phyloP scores from a whole-genome alignment of 768 basidiomycete species.

The Wakefieldia striispora region DNA sequence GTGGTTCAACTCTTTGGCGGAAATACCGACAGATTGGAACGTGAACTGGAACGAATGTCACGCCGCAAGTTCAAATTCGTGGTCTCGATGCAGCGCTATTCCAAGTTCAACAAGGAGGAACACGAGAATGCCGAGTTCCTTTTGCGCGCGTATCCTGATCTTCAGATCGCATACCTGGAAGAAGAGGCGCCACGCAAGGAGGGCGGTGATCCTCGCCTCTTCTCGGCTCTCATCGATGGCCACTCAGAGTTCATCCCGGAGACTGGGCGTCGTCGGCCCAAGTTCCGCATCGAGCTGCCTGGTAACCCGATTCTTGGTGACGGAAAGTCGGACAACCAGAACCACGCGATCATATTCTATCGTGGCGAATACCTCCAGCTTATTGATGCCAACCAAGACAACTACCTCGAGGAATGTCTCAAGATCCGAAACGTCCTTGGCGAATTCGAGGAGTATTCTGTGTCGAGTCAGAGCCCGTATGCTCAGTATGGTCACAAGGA shows the following conservation, averaged over 20 bases:
- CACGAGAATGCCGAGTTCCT: conserved; percentile 99
- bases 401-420: conserved; percentile 98
- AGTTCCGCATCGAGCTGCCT: conserved; percentile 97
- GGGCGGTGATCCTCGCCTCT: conserved; percentile 92
- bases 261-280: conserved; percentile 85
- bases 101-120: conserved; percentile 99
- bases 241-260: conserved; percentile 94
- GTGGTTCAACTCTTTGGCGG: conserved; percentile 97
- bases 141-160: conserved; percentile 94
- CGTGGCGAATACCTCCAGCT: conserved; percentile 99
- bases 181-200: conserved; percentile 94
- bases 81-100: conserved; percentile 98
- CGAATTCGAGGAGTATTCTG: conserved; percentile 92
- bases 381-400: conserved; percentile 99
- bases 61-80: conserved; percentile 99
- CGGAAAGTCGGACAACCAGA: conserved; percentile 99
- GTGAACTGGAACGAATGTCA: conserved; percentile 96
- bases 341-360: conserved; percentile 99
- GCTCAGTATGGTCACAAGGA: conserved; percentile 87
- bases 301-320: conserved; percentile 99
- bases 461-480: conserved; percentile 88
- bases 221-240: conserved; percentile 95
- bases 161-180: conserved; percentile 98
- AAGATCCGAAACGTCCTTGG: conserved; percentile 98
- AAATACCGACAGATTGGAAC: conserved; percentile 94